Evolutionary conservation across 2,329 filamentous ascomycete species (phyloP).

Genomic region (Nemania diffusa): DNA sequence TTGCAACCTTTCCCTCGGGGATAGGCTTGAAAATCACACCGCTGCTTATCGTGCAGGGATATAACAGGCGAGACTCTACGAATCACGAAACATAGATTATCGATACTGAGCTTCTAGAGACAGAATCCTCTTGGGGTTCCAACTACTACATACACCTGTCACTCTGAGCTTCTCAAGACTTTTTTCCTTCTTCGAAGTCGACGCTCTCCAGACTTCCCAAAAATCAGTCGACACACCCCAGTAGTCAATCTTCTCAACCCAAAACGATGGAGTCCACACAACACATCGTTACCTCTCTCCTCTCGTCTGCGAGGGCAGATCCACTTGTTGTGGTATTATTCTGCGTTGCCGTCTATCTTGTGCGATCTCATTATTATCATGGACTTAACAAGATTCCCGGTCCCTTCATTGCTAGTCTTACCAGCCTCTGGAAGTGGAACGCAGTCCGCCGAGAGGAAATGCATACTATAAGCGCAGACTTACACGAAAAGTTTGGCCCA

Average conservation of each 20-base stretch:
- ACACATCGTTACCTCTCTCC: constrained; percentile 19
- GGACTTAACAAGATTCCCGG: constrained; percentile 27
- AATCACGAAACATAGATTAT: not conserved
- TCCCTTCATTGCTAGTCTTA: constrained; percentile 26
- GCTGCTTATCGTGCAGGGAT: constrained; percentile 19
- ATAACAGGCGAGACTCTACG: not conserved
- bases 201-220: not conserved
- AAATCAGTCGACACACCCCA: not conserved
- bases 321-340: constrained; percentile 2
- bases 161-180: not conserved
- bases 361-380: constrained; percentile 25
- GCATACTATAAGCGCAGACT: constrained; percentile 18
- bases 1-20: no score
- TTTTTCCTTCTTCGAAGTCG: not conserved
- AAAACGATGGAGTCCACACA: constrained; percentile 21
- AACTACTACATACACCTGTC: not conserved
- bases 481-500: constrained; percentile 31
- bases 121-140: not conserved
- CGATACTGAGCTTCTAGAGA: no score
- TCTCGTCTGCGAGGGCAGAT: constrained; percentile 19
- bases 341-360: constrained; percentile 9
- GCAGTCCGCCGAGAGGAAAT: constrained; percentile 21
- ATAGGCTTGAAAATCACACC: not conserved
- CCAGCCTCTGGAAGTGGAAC: constrained; percentile 32
- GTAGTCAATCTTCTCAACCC: not conserved